Conservation (phyloP, 106 monocot species). For the Narthecium ossifragum region DNA sequence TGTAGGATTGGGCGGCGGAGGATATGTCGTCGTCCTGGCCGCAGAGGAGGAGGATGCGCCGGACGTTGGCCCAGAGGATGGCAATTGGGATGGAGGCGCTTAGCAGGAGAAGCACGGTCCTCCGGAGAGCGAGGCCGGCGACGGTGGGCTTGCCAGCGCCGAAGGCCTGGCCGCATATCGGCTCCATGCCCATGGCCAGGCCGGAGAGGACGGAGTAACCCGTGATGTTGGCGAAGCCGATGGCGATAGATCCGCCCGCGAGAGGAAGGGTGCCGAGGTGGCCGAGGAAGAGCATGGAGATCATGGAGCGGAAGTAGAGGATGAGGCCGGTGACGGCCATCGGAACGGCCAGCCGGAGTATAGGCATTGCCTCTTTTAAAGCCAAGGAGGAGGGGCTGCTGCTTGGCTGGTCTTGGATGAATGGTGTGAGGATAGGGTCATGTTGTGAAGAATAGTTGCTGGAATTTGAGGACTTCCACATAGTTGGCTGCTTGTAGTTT, state of each 20-base stretch:
- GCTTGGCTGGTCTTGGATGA: neutral
- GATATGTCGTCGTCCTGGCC: constrained; percentile 32
- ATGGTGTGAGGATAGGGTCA: constrained; percentile 1
- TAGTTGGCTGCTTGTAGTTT: neutral
- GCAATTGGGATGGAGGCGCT: constrained; percentile 26
- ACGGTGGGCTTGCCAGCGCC: constrained; percentile 26
- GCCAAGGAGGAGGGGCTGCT: neutral
- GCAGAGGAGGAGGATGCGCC: constrained; percentile 28
- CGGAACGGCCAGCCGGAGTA: neutral
- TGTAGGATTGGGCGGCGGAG: constrained; percentile 26
- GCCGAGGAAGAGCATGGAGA: constrained; percentile 15
- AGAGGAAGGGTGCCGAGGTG: constrained; percentile 9
- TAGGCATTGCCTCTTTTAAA: neutral
- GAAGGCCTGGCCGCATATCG: constrained; percentile 37
- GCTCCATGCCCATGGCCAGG: constrained; percentile 41
- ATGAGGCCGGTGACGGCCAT: constrained; percentile 3
- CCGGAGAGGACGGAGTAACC: constrained; percentile 44
- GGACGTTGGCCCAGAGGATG: constrained; percentile 31
- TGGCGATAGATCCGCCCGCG: constrained; percentile 31
- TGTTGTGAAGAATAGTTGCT: neutral
- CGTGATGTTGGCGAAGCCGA: constrained; percentile 44
- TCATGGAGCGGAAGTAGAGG: constrained; percentile 9
- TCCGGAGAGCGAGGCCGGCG: constrained; percentile 22
- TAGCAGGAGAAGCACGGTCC: constrained; percentile 36
- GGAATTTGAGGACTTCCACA: neutral